Base-by-base conservation (phyloP, 1,284 basidiomycete species). In the Lentinula novae-zelandiae region DNA sequence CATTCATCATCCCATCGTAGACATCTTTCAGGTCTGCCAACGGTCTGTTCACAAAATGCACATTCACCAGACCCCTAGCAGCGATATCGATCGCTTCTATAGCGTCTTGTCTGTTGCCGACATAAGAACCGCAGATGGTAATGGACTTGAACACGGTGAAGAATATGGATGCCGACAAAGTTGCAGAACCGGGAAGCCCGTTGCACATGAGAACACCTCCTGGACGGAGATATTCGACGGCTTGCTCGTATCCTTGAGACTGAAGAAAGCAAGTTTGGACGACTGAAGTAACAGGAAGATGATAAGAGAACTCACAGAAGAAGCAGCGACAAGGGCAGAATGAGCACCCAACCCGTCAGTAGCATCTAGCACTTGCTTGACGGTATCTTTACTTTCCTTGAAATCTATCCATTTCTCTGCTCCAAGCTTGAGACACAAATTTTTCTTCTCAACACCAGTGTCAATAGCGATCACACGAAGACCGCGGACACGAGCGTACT, bases 331-430 rank as follows among this genome's bases (percentile, higher is more conserved):
- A 63, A 94, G 72, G 0, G 89, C 83, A 10, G 87, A 84, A 69
- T 95, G 92, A 1, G 92, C 85, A 39, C 93, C 92, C 8, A 77
- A 71, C 1, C 90, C 92, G 59, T 81, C 90, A 0, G 89, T 89
- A 1, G 82, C 81, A 7, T 76, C 81, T 70, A 83, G 79, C 64
- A 93, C 80, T 36, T 85, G 86, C 44, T 72, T 75, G 36, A 87
- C 82, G 59, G 91, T 76, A 67, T 91, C 78, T 61, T 82, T 78
- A 12, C 76, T 78, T 69, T 82, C 79, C 66, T 80, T 84, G 78
- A 92, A 94, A 76, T 96, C 92, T 66, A 95, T 81, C 83, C 88
- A 95, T 57, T 79, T 79, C 66, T 90, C 86, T 0, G 91, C 91
- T 50, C 93, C 93, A 57, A 94, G 85, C 33, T 80, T 74, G 63